Percentiles rank a stretch among this genome's conserved stretches.
Evolutionary conservation across 2,329 filamentous ascomycete species (phyloP).

Genomic region (Ustilaginoidea virens): DNA sequence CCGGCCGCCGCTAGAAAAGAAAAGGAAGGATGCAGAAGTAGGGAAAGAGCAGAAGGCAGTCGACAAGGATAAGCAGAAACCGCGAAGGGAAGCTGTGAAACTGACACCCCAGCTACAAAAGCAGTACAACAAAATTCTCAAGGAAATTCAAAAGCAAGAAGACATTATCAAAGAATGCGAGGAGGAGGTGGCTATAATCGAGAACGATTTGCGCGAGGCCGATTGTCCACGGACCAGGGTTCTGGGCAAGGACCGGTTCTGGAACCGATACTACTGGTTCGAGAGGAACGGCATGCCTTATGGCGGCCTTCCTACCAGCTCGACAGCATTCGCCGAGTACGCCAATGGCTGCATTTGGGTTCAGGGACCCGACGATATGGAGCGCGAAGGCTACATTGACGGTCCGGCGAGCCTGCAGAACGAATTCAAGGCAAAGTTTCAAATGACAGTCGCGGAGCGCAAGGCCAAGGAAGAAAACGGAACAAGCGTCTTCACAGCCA

Average conservation of each 20-base stretch:
- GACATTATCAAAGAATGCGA: conserved; percentile 68
- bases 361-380: conserved; percentile 82
- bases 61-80: conserved; percentile 33
- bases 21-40: conserved; percentile 40
- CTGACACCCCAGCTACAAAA: conserved; percentile 62
- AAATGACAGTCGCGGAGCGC: conserved; percentile 71
- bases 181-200: conserved; percentile 67
- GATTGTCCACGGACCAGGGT: conserved; percentile 83
- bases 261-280: conserved; percentile 99
- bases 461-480: conserved; percentile 74
- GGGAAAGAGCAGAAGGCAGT: conserved; percentile 44
- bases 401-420: conserved; percentile 53
- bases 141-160: conserved; percentile 81
- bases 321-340: conserved; percentile 73
- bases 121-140: conserved; percentile 73
- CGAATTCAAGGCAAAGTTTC: conserved; percentile 62
- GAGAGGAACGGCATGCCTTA: conserved; percentile 98
- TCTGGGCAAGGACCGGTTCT: conserved; percentile 88
- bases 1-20: conserved; percentile 44
- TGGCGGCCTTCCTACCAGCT: conserved; percentile 72
- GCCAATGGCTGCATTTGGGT: conserved; percentile 95
- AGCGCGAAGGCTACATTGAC: conserved; percentile 75
- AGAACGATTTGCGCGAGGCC: conserved; percentile 85
- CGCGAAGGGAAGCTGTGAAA: conserved; percentile 51
- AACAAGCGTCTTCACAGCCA: conserved; percentile 60